Evolutionary conservation across 176 grass and related monocot genomes (phyloP), one percentile per base, ranked within the genome.

Genomic region (Oryza glumipatula): DNA sequence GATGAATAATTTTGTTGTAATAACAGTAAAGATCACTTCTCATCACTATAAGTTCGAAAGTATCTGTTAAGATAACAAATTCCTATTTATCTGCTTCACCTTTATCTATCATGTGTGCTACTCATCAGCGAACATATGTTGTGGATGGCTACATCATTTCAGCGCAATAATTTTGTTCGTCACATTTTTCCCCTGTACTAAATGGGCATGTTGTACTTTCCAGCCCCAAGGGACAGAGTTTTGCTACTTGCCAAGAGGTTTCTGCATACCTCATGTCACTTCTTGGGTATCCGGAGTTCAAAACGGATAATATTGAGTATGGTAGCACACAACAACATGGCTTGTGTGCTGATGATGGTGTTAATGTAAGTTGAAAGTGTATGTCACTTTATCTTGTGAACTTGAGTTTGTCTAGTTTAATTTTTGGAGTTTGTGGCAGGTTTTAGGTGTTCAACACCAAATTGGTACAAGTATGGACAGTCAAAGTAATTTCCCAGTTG

Each of bases 201-300:
- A 91, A 56, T 82, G 19, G 76, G 72, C 32, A 64, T 54, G 38
- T 72, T 32, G 19, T 82, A 76, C 46, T 94, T 92, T 89, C 24
- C 86, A 99, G 97, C 86, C 94, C 97, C 60, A 92, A 93, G 19
- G 94, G 97, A 88, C 86, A 73, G 72, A 84, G 88, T 4, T 94
- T 96, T 88, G 54, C 78, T 67, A 92, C 90, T 58, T 99, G 94
- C 84, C 94, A 92, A 72, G 94, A 99, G 73, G 90, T 96, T 79
- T 92, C 97, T 48, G 80, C 85, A 19, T 94, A 99, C 72, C 87
- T 99, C 77, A 89, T 92, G 90, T 88, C 89, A 77, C 86, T 99
- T 84, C 78, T 99, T 91, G 94, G 97, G 82, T 93, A 92, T 93
- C 94, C 86, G 69, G 77, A 80, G 82, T 16, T 48, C 33, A 73